Conservation (phyloP, 2,329 filamentous ascomycete species). For the Aspergillus floridensis region DNA sequence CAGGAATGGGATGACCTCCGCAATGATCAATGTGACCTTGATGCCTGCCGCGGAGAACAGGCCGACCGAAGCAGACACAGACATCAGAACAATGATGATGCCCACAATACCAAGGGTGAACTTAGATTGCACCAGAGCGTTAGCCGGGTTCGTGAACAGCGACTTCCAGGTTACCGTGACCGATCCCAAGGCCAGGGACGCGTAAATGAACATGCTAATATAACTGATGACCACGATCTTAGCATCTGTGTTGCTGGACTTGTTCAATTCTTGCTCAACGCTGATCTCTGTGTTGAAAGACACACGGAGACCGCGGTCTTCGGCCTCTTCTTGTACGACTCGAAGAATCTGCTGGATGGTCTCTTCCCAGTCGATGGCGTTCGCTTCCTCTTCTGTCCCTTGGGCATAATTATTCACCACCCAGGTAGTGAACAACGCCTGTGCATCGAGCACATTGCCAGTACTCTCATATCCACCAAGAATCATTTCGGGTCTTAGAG, state of each 20-base stretch:
- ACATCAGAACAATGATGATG: constrained; percentile 95
- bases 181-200: constrained; percentile 86
- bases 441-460: constrained; percentile 66
- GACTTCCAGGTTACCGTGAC: constrained; percentile 76
- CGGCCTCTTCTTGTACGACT: constrained; percentile 76
- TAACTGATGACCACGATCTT: constrained; percentile 97
- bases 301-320: constrained; percentile 72
- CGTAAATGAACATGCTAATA: constrained; percentile 97
- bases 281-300: constrained; percentile 97
- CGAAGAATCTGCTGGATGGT: constrained; percentile 71
- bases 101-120: constrained; percentile 93
- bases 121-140: constrained; percentile 90
- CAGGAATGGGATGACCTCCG: constrained; percentile 96
- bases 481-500: constrained; percentile 79
- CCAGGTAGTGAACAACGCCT: constrained; percentile 88
- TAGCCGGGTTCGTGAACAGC: constrained; percentile 75
- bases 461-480: constrained; percentile 72
- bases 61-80: constrained; percentile 90
- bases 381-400: constrained; percentile 65
- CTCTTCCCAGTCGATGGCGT: constrained; percentile 86
- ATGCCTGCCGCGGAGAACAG: constrained; percentile 88
- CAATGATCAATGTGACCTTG: constrained; percentile 95
- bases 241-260: constrained; percentile 96
- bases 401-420: constrained; percentile 84
- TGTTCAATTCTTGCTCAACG: constrained; percentile 92